phyloP scores from a whole-genome alignment of 805 yeast genomes.

The Lachancea kluyveri region DNA sequence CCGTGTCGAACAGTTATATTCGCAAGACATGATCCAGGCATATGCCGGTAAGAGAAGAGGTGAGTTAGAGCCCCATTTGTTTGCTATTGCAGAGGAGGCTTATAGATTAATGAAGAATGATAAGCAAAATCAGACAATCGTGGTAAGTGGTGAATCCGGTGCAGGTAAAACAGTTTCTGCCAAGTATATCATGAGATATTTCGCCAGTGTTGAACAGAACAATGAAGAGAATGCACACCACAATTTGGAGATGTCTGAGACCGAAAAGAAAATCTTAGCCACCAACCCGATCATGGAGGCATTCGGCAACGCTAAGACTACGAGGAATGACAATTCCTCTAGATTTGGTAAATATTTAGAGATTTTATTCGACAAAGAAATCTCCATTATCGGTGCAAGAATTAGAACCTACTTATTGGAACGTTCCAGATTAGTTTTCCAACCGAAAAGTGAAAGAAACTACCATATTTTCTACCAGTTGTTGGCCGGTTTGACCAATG shows the following conservation, averaged over 20 bases:
- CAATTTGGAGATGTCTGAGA: slow-evolving; percentile 69
- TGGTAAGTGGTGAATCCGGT: slow-evolving; percentile 96
- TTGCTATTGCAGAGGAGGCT: slow-evolving; percentile 97
- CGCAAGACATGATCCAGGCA: slow-evolving; percentile 89
- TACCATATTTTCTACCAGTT: slow-evolving; percentile 93
- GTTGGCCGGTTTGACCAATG: slow-evolving; percentile 57
- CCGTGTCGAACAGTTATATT: slow-evolving; percentile 81
- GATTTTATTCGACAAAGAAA: slow-evolving; percentile 69
- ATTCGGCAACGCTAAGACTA: slow-evolving; percentile 90
- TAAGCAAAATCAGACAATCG: slow-evolving; percentile 84
- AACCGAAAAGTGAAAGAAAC: slow-evolving; percentile 85
- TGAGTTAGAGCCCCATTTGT: slow-evolving; percentile 93
- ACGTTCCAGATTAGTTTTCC: slow-evolving; percentile 90
- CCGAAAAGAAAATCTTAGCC: slow-evolving; percentile 90
- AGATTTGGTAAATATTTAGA: slow-evolving; percentile 92
- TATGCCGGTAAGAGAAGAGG: slow-evolving; percentile 91
- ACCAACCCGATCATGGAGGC: slow-evolving; percentile 90
- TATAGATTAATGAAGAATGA: slow-evolving; percentile 90
- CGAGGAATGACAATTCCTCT: slow-evolving; percentile 88
- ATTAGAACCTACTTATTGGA: slow-evolving; percentile 89
- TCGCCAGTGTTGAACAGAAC: slow-evolving; percentile 79
- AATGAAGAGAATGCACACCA: slow-evolving; percentile 30
- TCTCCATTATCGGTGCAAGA: slow-evolving; percentile 87
- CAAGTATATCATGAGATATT: slow-evolving; percentile 93
- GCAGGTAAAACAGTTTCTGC: slow-evolving; percentile 98